phyloP scores from a whole-genome alignment of 768 basidiomycete genomes.

The Mycena crocata region DNA sequence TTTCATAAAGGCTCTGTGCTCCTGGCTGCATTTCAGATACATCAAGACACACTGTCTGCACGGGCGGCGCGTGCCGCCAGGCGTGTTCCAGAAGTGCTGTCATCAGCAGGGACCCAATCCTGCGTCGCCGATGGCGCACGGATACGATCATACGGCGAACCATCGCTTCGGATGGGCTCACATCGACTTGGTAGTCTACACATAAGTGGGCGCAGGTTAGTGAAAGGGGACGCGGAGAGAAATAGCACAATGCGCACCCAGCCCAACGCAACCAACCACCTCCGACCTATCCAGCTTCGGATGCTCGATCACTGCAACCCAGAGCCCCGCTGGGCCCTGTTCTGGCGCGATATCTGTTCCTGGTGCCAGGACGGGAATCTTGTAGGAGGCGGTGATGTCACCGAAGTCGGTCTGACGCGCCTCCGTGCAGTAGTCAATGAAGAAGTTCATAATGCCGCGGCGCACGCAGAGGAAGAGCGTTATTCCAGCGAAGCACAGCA shows the following conservation, averaged over 20 bases:
- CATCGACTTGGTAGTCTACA: constrained; percentile 24
- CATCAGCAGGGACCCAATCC: constrained; percentile 36
- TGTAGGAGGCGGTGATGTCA: constrained; percentile 5
- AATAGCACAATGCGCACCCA: too few relatives aligned
- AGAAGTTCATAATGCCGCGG: background rate
- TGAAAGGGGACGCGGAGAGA: background rate
- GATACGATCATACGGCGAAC: constrained; percentile 44
- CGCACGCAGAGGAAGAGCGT: background rate
- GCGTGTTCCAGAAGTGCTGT: constrained; percentile 32
- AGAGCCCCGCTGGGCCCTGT: background rate
- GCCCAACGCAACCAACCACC: constrained; percentile 32
- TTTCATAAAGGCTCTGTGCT: constrained; percentile 3
- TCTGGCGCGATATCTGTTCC: background rate
- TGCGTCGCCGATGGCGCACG: constrained; percentile 32
- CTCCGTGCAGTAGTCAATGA: background rate
- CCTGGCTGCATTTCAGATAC: constrained; percentile 6
- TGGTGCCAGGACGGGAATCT: background rate
- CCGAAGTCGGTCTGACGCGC: constrained; percentile 7
- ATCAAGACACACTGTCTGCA: constrained; percentile 3
- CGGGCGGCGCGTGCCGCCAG: background rate
- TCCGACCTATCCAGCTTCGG: background rate
- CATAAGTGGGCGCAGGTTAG: background rate
- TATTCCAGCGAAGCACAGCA: background rate
- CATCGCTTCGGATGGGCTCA: constrained; percentile 32
- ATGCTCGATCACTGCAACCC: constrained; percentile 3